Percentiles rank a stretch among this genome's conserved stretches.
phyloP scores from a whole-genome alignment of 2,329 filamentous ascomycete genomes.

The Ophiostoma sp. region DNA sequence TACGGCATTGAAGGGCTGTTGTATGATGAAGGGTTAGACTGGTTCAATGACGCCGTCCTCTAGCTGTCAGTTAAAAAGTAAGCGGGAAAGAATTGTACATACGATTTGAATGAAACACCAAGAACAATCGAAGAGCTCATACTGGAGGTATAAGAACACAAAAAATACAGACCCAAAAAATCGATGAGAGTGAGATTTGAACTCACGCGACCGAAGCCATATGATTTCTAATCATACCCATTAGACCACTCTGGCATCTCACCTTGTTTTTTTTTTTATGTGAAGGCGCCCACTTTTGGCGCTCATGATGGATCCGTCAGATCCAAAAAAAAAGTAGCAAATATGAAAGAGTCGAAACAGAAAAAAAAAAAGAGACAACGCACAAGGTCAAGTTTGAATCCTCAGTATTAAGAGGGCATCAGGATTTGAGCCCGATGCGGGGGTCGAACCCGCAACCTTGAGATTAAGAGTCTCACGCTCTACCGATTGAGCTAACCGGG shows the following conservation, averaged over 20 bases:
- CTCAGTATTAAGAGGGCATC: conserved; percentile 29
- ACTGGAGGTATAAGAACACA: background rate
- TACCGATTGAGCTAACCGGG: conserved; percentile 65
- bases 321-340: background rate
- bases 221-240: conserved; percentile 12
- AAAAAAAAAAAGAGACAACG: background rate
- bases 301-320: background rate
- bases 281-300: background rate
- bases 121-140: too few relatives aligned
- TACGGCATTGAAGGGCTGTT: conserved; percentile 22
- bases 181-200: conserved; percentile 8
- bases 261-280: background rate
- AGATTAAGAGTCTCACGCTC: conserved; percentile 65
- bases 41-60: background rate
- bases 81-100: background rate
- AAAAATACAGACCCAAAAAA: background rate
- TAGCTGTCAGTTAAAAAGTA: background rate
- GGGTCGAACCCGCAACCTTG: conserved; percentile 40
- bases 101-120: too few relatives aligned
- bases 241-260: conserved; percentile 9
- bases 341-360: background rate
- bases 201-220: conserved; percentile 10
- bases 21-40: conserved; percentile 19
- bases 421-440: conserved; percentile 45
- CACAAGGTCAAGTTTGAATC: conserved; percentile 12